A percentile compares a stretch with the other conserved stretches of the same genome.
Evolutionary conservation across 208 protist species (phyloP).

Genomic region (Wallacemonas sp.): DNA sequence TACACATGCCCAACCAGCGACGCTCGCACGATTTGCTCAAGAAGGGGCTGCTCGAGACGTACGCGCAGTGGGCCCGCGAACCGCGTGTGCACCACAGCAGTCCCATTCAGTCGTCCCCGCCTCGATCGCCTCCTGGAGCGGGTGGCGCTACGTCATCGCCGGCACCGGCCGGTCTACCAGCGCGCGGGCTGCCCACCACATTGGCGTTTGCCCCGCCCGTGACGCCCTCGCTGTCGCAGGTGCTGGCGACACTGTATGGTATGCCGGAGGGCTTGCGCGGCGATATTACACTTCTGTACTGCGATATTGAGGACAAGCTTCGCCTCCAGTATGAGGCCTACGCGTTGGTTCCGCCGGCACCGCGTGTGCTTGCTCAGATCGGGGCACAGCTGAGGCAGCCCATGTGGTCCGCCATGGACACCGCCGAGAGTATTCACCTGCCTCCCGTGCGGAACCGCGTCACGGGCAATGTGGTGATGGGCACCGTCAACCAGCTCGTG

Average conservation of each 20-base stretch:
- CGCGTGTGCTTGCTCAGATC: conserved; percentile 31
- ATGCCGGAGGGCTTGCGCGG: conserved; percentile 25
- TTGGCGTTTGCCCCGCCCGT: background rate
- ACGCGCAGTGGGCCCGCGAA: conserved; percentile 4
- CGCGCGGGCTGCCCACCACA: background rate
- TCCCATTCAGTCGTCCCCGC: no score
- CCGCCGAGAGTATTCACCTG: conserved; percentile 32
- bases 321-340: conserved; percentile 31
- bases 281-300: conserved; percentile 30
- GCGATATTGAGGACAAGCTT: conserved; percentile 24
- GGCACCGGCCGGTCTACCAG: background rate
- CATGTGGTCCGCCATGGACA: conserved; percentile 57
- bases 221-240: conserved; percentile 14
- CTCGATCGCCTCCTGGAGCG: no score
- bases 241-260: conserved; percentile 32
- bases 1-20: conserved; percentile 9
- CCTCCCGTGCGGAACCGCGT: conserved; percentile 20
- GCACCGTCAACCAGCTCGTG: conserved; percentile 62
- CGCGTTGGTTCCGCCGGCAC: conserved; percentile 19
- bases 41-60: conserved; percentile 18
- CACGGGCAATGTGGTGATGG: conserved; percentile 38
- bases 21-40: conserved; percentile 30
- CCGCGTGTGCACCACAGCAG: background rate
- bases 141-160: background rate
- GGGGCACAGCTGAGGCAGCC: conserved; percentile 32